These are phyloP conservation scores for Lipomyces yarrowii DNA, from an alignment of 1,139 yeast genomes.

Conservation along the genomic window DNA sequence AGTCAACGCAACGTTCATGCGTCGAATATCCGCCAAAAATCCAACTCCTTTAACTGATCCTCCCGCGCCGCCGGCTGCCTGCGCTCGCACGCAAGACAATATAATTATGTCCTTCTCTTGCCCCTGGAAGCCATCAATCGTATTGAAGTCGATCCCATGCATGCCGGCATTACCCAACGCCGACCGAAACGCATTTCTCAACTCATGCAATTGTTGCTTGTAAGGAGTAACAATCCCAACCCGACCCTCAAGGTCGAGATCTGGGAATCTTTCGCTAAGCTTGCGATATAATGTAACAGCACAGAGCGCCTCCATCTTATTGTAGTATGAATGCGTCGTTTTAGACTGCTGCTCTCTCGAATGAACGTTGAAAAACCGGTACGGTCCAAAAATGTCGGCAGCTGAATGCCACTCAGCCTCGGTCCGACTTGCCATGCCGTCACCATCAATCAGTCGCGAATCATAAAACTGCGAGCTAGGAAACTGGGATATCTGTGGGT, in stretches of 20 bases:
- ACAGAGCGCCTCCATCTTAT: conserved; percentile 67
- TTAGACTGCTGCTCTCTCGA: conserved; percentile 65
- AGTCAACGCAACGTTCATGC: conserved; percentile 95
- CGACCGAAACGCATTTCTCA: conserved; percentile 59
- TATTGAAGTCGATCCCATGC: conserved; percentile 79
- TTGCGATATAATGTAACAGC: conserved; percentile 69
- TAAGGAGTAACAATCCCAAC: conserved; percentile 95
- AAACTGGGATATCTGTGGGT: conserved; percentile 83
- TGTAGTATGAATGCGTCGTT: conserved; percentile 63
- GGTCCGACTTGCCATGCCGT: conserved; percentile 61
- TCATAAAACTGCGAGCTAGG: conserved; percentile 85
- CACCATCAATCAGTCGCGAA: conserved; percentile 74
- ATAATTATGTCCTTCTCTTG: conserved; percentile 94
- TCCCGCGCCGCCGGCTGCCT: conserved; percentile 52
- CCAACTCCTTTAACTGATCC: conserved; percentile 64
- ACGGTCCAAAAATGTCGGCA: conserved; percentile 60
- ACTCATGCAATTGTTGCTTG: conserved; percentile 73
- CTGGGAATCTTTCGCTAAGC: conserved; percentile 55
- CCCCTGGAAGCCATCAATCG: conserved; percentile 98
- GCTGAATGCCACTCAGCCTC: conserved; percentile 72
- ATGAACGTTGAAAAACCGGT: conserved; percentile 72
- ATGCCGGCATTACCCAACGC: conserved; percentile 65
- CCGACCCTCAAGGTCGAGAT: conserved; percentile 60
- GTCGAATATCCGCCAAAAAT: conserved; percentile 81
- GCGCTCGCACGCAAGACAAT: conserved; percentile 93